A percentile compares a stretch with the other conserved stretches of the same genome.
These are phyloP conservation scores for Colletotrichum magnum DNA, from an alignment of 2,329 filamentous ascomycete genomes.

Conservation along the genomic window DNA sequence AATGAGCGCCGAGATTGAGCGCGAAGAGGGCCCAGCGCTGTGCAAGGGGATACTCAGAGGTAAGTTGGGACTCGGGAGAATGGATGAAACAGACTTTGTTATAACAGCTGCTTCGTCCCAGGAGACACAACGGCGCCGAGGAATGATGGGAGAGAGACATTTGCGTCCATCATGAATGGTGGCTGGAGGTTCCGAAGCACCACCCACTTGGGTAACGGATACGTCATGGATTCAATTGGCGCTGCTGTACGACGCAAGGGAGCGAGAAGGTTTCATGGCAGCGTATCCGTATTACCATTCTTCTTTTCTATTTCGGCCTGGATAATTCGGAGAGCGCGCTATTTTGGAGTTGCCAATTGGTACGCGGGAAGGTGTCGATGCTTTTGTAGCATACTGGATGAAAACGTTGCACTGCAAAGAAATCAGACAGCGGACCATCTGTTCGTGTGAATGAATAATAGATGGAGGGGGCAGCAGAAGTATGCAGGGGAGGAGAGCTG, in stretches of 20 bases:
- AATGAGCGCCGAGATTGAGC: background rate
- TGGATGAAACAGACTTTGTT: constrained; percentile 18
- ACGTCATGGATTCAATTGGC: constrained; percentile 34
- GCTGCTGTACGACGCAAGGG: constrained; percentile 8
- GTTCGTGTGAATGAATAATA: background rate
- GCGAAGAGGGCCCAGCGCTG: background rate
- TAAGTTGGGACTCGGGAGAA: background rate
- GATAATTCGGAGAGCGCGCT: background rate
- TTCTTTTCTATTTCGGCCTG: background rate
- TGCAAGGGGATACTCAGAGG: no score
- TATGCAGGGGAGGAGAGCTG: background rate
- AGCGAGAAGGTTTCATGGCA: constrained; percentile 14
- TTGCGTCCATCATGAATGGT: constrained; percentile 13
- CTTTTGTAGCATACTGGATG: background rate
- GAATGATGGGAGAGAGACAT: constrained; percentile 7
- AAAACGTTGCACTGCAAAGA: background rate
- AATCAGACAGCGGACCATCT: background rate
- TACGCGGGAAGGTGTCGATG: background rate
- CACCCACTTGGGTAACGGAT: constrained; percentile 28
- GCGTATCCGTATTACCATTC: background rate
- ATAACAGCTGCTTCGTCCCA: constrained; percentile 22
- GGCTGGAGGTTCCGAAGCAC: constrained; percentile 21
- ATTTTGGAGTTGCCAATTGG: background rate
- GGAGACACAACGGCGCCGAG: constrained; percentile 23
- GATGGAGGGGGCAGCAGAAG: background rate